These are phyloP conservation scores for Arabidopsis arenosa DNA, from an alignment of 345 rosid species.

Conservation along the genomic window DNA sequence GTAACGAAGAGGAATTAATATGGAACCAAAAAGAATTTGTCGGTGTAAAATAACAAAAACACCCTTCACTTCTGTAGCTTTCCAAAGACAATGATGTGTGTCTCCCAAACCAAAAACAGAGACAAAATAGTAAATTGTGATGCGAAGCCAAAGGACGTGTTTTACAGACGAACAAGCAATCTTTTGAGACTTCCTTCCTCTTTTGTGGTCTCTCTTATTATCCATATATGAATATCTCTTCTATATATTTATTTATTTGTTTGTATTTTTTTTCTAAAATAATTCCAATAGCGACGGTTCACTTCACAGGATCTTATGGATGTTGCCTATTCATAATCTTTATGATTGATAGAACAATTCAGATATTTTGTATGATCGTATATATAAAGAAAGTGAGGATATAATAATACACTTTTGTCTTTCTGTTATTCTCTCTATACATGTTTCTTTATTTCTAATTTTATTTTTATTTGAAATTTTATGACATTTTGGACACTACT, in stretches of 20 bases:
- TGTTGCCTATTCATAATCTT: slow-evolving; percentile 36
- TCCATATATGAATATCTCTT: slow-evolving; percentile 20
- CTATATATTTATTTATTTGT: neutral
- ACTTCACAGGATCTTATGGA: slow-evolving; percentile 27
- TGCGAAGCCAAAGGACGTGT: slow-evolving; percentile 39
- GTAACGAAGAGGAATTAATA: slow-evolving; percentile 13
- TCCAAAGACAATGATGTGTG: slow-evolving; percentile 41
- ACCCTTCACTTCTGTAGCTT: slow-evolving; percentile 36
- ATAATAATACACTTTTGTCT: slow-evolving; percentile 15
- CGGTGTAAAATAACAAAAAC: slow-evolving; percentile 15
- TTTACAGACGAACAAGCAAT: slow-evolving; percentile 28
- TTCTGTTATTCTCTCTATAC: slow-evolving; percentile 16
- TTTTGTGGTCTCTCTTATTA: slow-evolving; percentile 34
- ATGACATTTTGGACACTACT: slow-evolving; percentile 1
- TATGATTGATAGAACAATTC: slow-evolving; percentile 28
- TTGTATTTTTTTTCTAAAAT: neutral
- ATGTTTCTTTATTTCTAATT: neutral
- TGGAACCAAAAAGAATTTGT: slow-evolving; percentile 32
- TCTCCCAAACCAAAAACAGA: slow-evolving; percentile 43
- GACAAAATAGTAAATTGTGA: slow-evolving; percentile 40
- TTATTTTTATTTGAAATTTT: neutral
- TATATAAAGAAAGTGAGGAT: too few species aligned
- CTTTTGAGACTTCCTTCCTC: neutral
- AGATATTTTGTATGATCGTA: slow-evolving; percentile 4
- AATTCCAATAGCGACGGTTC: slow-evolving; percentile 28